Conservation (phyloP, 305 asterid species). For the Solanum hybrid region DNA sequence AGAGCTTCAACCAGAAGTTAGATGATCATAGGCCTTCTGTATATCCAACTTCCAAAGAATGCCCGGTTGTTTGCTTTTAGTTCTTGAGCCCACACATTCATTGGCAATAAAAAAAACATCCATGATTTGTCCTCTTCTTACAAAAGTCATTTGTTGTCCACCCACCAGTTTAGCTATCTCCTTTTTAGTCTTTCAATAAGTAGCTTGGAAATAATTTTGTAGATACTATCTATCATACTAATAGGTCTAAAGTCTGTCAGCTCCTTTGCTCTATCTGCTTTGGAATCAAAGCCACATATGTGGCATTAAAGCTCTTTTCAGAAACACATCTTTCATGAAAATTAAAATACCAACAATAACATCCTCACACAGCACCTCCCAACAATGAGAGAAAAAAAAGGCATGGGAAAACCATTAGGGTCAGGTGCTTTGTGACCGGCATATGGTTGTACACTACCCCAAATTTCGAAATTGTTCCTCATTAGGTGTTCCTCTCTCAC, state of each 20-base stretch:
- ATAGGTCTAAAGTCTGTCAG: neutral
- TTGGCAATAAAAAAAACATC: neutral
- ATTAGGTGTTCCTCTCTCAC: neutral
- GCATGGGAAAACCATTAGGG: neutral
- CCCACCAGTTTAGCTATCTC: neutral
- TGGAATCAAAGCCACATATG: neutral
- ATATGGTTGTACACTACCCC: neutral
- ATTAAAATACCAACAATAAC: neutral
- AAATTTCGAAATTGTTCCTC: neutral
- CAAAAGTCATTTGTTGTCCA: neutral
- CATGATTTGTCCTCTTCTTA: neutral
- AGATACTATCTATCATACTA: neutral
- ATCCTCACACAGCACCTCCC: neutral
- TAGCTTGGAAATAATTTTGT: neutral
- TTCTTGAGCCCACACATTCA: neutral
- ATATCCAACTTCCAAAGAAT: neutral
- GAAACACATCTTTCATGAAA: neutral
- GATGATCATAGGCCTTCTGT: neutral
- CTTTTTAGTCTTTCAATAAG: neutral
- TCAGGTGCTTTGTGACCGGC: neutral
- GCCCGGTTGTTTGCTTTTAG: neutral
- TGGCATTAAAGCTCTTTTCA: neutral
- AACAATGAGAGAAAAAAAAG: neutral
- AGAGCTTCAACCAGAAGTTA: neutral
- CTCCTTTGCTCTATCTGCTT: neutral